These are phyloP conservation scores for Hemileia vastatrix DNA, from an alignment of 1,284 basidiomycete genomes.

Conservation along the genomic window DNA sequence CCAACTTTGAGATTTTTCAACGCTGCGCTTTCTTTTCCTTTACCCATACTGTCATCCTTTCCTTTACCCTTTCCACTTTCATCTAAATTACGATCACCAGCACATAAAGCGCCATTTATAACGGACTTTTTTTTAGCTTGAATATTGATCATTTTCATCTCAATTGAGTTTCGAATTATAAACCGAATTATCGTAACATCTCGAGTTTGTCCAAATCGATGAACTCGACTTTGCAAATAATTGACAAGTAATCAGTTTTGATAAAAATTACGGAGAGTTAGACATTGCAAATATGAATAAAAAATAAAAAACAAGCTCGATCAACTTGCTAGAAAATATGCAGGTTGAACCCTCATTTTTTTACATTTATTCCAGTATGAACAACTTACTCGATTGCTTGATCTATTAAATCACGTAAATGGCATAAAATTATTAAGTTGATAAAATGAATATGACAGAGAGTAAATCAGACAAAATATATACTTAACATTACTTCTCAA, in stretches of 20 bases:
- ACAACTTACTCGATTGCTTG: conserved; percentile 20
- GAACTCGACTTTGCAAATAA: conserved; percentile 36
- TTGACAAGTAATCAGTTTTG: too few relatives aligned
- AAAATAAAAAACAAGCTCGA: neutral
- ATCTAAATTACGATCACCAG: too few relatives aligned
- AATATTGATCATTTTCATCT: conserved; percentile 48
- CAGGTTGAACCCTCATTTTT: too few relatives aligned
- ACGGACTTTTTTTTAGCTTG: conserved; percentile 13
- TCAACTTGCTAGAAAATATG: too few relatives aligned
- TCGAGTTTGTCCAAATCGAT: conserved; percentile 74
- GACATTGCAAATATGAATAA: conserved; percentile 11
- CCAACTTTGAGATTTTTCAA: too few relatives aligned
- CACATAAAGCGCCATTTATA: conserved; percentile 10
- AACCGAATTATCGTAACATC: conserved; percentile 84
- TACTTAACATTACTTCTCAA: neutral
- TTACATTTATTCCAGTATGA: conserved; percentile 63
- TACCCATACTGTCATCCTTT: too few relatives aligned
- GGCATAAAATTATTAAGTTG: neutral
- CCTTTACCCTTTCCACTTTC: too few relatives aligned
- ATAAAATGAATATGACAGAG: neutral
- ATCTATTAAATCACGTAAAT: neutral
- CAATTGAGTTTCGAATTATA: conserved; percentile 87
- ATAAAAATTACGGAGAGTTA: too few relatives aligned
- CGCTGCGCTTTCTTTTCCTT: too few relatives aligned
- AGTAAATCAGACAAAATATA: neutral